Percentiles rank a stretch among this genome's conserved stretches.
Evolutionary conservation across 2,329 filamentous ascomycete genomes (phyloP).

Genomic region (Biscogniauxia marginata): DNA sequence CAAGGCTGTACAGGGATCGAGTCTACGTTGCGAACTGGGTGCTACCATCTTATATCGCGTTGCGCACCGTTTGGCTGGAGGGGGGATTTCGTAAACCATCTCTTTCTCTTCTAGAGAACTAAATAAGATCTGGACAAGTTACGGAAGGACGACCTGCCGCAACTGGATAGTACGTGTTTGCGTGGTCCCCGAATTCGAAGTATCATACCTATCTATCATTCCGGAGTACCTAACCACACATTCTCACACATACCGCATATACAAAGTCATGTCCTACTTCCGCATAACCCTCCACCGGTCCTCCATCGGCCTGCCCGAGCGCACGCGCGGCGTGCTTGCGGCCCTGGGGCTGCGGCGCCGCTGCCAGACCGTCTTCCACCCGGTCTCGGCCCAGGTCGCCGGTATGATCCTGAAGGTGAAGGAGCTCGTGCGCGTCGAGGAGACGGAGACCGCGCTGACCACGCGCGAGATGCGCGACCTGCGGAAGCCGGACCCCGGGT

Average conservation of each 20-base stretch:
- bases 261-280: conserved; percentile 70
- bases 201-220: too few relatives aligned
- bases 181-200: too few relatives aligned
- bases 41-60: too few relatives aligned
- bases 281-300: conserved; percentile 87
- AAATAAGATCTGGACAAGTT: too few relatives aligned
- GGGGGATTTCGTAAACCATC: too few relatives aligned
- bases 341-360: conserved; percentile 84
- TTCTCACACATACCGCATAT: conserved; percentile 2
- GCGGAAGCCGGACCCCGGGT: conserved; percentile 75
- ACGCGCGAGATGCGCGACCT: conserved; percentile 67
- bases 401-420: conserved; percentile 94
- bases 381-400: conserved; percentile 75
- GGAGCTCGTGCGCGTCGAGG: conserved; percentile 80
- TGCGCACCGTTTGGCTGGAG: too few relatives aligned
- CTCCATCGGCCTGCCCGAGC: conserved; percentile 81
- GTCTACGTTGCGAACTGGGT: too few relatives aligned
- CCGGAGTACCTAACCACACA: too few relatives aligned
- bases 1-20: too few relatives aligned
- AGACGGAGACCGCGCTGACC: conserved; percentile 66
- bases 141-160: too few relatives aligned
- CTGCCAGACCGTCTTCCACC: conserved; percentile 85
- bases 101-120: too few relatives aligned
- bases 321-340: conserved; percentile 75
- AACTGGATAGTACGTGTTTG: too few relatives aligned